A percentile compares a stretch with the other conserved stretches of the same genome.
Conservation (phyloP, 192 early-diverging fungal species). For the Kickxella alabastrina region DNA sequence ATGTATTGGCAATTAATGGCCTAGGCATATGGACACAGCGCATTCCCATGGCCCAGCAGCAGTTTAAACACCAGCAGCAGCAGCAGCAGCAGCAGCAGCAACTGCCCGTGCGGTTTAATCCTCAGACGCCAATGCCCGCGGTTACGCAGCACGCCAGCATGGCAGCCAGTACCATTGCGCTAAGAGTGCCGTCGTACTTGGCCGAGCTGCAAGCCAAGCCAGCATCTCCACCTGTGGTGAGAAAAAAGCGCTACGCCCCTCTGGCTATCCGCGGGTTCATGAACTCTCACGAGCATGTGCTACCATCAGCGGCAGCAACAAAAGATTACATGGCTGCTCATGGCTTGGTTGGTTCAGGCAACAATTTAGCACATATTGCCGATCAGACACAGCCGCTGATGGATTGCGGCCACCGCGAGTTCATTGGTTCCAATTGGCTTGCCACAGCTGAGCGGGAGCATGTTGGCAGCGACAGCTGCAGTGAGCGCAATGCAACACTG, state of each 20-base stretch:
- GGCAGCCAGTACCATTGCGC: background rate
- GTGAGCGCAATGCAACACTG: too few relatives aligned
- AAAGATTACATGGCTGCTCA: background rate
- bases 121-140: background rate
- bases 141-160: background rate
- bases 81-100: background rate
- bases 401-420: background rate
- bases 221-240: background rate
- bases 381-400: too few relatives aligned
- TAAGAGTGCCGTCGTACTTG: background rate
- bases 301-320: background rate
- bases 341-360: too few relatives aligned
- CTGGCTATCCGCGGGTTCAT: constrained; percentile 8
- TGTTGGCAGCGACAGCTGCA: too few relatives aligned
- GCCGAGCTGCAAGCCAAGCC: background rate
- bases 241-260: constrained; percentile 5
- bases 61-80: background rate
- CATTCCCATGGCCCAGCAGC: background rate
- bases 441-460: too few relatives aligned
- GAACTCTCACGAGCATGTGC: background rate
- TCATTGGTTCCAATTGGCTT: too few relatives aligned
- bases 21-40: too few relatives aligned
- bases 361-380: too few relatives aligned
- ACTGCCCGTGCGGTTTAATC: constrained; percentile 25
- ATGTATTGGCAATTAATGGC: too few relatives aligned